Evolutionary conservation across 208 protist genomes (phyloP).

Genomic region (Acanthamoeba castellanii): DNA sequence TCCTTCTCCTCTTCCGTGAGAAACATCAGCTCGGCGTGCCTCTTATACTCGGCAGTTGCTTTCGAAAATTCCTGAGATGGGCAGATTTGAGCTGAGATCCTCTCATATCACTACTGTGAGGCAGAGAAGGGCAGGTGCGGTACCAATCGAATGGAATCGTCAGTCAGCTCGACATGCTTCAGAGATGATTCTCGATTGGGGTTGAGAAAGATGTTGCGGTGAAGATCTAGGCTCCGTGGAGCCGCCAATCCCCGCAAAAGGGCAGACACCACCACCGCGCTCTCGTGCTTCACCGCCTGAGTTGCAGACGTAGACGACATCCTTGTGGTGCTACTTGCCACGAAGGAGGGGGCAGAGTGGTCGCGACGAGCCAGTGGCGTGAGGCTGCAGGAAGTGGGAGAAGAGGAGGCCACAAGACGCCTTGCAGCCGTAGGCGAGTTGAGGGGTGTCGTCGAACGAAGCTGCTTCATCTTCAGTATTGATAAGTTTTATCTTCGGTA

Average conservation of each 20-base stretch:
- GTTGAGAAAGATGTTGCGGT: conserved; percentile 34
- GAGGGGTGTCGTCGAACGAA: not conserved
- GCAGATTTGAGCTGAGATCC: not conserved
- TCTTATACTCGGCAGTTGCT: conserved; percentile 14
- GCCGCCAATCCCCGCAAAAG: not conserved
- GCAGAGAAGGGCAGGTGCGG: not conserved
- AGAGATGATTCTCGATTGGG: not conserved
- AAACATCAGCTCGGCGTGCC: conserved; percentile 41
- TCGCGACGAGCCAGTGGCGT: too few species aligned
- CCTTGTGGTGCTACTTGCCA: not conserved
- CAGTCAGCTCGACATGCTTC: conserved; percentile 16
- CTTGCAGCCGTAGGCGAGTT: not conserved
- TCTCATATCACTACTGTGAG: not conserved
- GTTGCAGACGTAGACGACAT: not conserved
- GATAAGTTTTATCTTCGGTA: too few species aligned
- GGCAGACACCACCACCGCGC: not conserved
- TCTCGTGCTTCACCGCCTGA: not conserved
- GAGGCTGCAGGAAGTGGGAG: too few species aligned
- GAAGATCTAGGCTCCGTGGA: not conserved
- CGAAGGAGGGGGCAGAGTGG: too few species aligned
- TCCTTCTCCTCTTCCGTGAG: conserved; percentile 39
- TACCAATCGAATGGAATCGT: conserved; percentile 23
- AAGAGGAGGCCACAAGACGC: too few species aligned
- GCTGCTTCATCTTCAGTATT: not conserved
- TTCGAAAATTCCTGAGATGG: conserved; percentile 17